These are phyloP conservation scores for Dillenia turbinata DNA, from an alignment of 164 flowering plant genomes.

Conservation along the genomic window DNA sequence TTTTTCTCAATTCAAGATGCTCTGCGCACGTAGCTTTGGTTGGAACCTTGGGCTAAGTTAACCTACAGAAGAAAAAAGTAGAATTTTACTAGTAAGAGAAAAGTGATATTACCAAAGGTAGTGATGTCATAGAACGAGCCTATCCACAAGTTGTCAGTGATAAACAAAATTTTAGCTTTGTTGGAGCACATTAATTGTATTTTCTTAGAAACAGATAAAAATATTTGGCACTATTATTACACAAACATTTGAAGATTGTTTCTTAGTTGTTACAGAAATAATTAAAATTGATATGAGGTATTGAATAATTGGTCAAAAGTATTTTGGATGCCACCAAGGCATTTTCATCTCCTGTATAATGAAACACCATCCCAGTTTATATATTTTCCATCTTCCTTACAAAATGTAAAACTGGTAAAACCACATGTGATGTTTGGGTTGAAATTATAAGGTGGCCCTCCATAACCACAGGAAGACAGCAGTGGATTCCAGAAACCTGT, in stretches of 20 bases:
- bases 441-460: constrained; percentile 65
- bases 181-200: too few species aligned
- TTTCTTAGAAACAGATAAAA: too few species aligned
- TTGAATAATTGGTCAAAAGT: constrained; percentile 39
- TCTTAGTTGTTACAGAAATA: constrained; percentile 18
- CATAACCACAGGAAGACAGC: constrained; percentile 55
- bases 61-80: constrained; percentile 38
- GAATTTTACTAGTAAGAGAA: neutral
- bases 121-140: too few species aligned
- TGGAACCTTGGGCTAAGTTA: constrained; percentile 81
- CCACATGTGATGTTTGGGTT: constrained; percentile 37
- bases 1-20: constrained; percentile 85
- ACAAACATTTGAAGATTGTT: neutral
- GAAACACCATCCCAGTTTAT: constrained; percentile 78
- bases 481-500: constrained; percentile 55
- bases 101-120: too few species aligned
- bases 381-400: constrained; percentile 26
- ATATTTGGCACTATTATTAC: too few species aligned
- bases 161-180: too few species aligned
- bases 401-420: constrained; percentile 24
- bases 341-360: constrained; percentile 64
- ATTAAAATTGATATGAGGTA: constrained; percentile 32
- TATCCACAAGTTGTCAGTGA: too few species aligned
- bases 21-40: constrained; percentile 88
- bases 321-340: constrained; percentile 35